Base-by-base conservation (phyloP, 495 filamentous ascomycete species). In the Evernia prunastri region DNA sequence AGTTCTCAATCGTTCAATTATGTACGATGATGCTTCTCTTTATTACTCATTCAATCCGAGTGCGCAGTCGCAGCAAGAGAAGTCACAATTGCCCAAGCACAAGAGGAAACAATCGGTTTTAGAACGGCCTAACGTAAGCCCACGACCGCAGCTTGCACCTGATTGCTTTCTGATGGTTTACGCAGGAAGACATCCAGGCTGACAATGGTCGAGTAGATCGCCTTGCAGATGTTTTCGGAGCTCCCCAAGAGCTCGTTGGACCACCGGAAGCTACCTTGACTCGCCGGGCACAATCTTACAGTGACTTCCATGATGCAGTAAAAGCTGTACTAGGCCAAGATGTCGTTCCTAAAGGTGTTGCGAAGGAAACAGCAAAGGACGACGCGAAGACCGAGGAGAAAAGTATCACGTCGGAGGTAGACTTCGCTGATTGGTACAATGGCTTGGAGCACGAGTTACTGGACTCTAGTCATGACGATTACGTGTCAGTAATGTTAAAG, bases 401-500 rank as follows among this genome's bases (percentile, higher is more conserved):
- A 63, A 67, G 70, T 20, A 66, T 77, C 37, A 66, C 75, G 45
- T 77, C 77, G 66, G 81, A 90, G 60, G 74, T 88, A 11, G 81
- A 86, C 25, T 89, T 90, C 69, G 78, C 76, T 12, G 70, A 79
- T 51, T 85, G 84, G 81, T 86, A 89, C 69, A 78, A 84, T 67
- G 78, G 75, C 11, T 72, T 89, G 61, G 85, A 86, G 70, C 80
- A 81, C 35, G 82, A 82, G 61, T 75, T 97, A 68, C 77, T 93
- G 60, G 84, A 91, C 67, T 83, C 89, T 56, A 93, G 89, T 76
- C 88, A 92, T 69, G 87, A 89, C 63, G 86, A 94, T 71, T 96
- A 96, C 74, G 79, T 87, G 90, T 95, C 83, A 69, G 83, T 69
- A 20, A n/a, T 9, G 12, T 54, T 6, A 64, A n/a, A 25, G 40